Evolutionary conservation across 148 eudicot genomes (phyloP), one percentile per base, ranked within the genome.

Genomic region (Silene latifolia): DNA sequence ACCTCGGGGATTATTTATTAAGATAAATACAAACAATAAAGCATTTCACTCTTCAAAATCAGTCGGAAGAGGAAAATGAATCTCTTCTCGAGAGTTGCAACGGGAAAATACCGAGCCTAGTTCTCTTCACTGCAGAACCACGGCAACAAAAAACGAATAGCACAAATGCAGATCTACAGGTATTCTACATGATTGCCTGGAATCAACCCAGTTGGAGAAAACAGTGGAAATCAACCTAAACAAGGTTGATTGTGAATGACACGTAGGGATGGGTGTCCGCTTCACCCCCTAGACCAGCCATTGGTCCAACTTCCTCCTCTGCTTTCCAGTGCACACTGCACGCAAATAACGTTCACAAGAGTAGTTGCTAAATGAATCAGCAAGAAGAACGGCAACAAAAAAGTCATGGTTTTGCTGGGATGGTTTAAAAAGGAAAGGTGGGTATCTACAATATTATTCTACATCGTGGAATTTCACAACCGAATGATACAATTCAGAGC

Each of bases 221-320:
- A 72, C n/a, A 72, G 74, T 61, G 42, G 35, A 47, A 10, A 62
- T 76, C 77, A 73, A 68, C 73, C 79, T 83, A 85, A 57, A 85
- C 21, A 59, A 90, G 96, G 80, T 93, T 93, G 71, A 95, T 86
- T 32, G 97, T 92, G 93, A 95, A 89, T 75, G 91, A 92, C 83
- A 95, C 97, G 27, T 90, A 90, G 32, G 99, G 93, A 80, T 96
- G 88, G 0, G 92, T 58, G 48, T 95, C 98, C 20, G 88, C 83
- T 74, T 95, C 98, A 67, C 91, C 96, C 59, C 85, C 98, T 58
- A 95, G 79, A 62, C 93, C 87, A 17, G 83, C 92, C 89, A 89
- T 86, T 72, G 87, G 85, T 76, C 85, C 85, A 65, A 67, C 89
- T 53, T 89, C 97, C 1, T 95, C 91, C 71, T 90, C 97, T 57